A percentile compares a stretch with the other conserved stretches of the same genome.
These are phyloP conservation scores for Cladophialophora psammophila DNA, from an alignment of 2,329 filamentous ascomycete species.

Conservation along the genomic window DNA sequence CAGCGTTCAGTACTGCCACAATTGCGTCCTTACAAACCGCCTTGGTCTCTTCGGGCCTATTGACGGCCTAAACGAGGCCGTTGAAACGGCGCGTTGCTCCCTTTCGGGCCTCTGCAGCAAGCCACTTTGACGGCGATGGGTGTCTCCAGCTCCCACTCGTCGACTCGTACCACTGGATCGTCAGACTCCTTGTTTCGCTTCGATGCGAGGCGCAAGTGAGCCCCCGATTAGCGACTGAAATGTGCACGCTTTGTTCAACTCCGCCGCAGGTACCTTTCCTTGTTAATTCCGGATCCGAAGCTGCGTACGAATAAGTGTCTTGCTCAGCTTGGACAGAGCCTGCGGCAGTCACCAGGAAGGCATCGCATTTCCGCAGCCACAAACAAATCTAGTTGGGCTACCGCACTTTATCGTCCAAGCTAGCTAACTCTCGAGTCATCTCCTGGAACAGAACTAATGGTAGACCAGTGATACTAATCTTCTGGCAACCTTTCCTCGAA, in stretches of 20 bases:
- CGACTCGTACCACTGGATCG: background rate
- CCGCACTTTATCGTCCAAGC: background rate
- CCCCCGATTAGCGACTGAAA: background rate
- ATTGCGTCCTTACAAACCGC: background rate
- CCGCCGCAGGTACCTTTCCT: background rate
- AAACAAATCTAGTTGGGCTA: background rate
- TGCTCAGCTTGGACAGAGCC: background rate
- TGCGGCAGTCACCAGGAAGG: background rate
- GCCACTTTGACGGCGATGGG: conserved; percentile 4
- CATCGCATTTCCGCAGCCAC: background rate
- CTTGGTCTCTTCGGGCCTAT: background rate
- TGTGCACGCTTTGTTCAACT: background rate
- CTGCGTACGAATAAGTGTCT: background rate
- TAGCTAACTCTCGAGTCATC: background rate
- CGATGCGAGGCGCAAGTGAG: background rate
- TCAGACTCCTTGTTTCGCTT: conserved; percentile 1
- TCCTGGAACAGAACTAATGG: background rate
- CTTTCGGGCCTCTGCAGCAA: conserved; percentile 17
- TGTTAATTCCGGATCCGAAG: background rate
- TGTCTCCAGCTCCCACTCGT: conserved; percentile 5
- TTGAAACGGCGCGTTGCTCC: conserved; percentile 20
- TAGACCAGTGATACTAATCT: background rate
- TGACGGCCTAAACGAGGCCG: background rate
- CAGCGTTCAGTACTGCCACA: background rate
- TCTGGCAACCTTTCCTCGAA: background rate